Base-by-base conservation (phyloP, 768 basidiomycete species). In the Hirschioporus abietinus region DNA sequence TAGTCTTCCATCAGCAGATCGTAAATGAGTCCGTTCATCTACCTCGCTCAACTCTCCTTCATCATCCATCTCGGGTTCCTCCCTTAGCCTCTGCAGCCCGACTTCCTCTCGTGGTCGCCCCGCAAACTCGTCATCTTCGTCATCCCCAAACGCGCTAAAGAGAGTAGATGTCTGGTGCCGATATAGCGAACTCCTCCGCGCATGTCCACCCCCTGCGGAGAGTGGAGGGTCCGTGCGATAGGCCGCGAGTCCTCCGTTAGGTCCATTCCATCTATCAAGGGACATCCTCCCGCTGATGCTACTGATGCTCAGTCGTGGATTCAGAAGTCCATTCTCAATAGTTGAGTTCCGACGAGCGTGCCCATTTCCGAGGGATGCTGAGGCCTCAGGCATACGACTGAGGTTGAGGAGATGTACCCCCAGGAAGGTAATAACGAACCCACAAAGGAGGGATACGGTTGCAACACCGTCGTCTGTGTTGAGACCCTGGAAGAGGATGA, bases 401-500 rank as follows among this genome's bases (percentile, higher is more conserved):
- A 92, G 74, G 76, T 94, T 93, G 72, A 97, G 87, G 57, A 97
- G 85, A 77, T 97, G 93, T n/a, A 99, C 97, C 36, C 97, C 97
- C 68, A 97, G 84, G 81, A 97, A 99, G 64, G 94, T 99, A 72
- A 93, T 87, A 71, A 90, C 79, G 77, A 99, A 96, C 59, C 97
- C 97, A 63, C 88, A 85, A 66, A 99, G 80, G 34, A 99, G 88
- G 1, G 95, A 96, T 34, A 96, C 72, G 35, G 93, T 94, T 75
- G 94, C 92, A 25, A 86, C 84, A 15, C 86, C 88, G 67, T 87
- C 88, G 27, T 88, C 86, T 6, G 94, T 98, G 79, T 98, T 95
- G 82, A 99, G 91, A 0, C 97, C 97, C 81, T 95, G 92, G 84
- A 99, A 98, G 68, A 99, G 85, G 72, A 99, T 96, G 67, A 97